Evolutionary conservation across 2,329 filamentous ascomycete species (phyloP).

Genomic region (Verticillium zaregamsianum): DNA sequence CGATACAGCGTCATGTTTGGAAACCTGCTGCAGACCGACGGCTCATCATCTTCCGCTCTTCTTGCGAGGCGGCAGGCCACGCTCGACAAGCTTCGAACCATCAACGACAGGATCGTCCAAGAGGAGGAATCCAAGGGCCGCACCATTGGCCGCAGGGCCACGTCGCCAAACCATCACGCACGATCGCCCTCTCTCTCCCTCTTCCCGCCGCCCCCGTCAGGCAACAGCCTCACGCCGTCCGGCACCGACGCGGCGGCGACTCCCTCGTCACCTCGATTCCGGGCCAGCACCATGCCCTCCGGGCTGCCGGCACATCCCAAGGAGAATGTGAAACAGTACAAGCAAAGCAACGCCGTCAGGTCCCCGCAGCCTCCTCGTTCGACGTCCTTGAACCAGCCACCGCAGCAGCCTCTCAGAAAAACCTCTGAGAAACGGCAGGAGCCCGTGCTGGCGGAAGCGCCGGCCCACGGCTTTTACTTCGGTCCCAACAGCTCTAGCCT

Average conservation of each 20-base stretch:
- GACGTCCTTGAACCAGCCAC: background rate
- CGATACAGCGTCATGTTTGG: constrained; percentile 94
- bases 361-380: background rate
- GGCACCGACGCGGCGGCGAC: constrained; percentile 15
- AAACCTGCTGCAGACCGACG: constrained; percentile 55
- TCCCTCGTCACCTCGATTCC: constrained; percentile 33
- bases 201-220: constrained; percentile 29
- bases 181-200: constrained; percentile 37
- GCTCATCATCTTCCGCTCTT: constrained; percentile 30
- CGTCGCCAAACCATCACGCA: constrained; percentile 34
- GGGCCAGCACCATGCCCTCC: constrained; percentile 51
- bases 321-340: background rate
- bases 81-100: constrained; percentile 51
- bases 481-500: constrained; percentile 29
- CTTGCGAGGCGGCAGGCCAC: constrained; percentile 56
- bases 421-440: constrained; percentile 1
- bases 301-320: background rate
- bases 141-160: constrained; percentile 36
- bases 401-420: constrained; percentile 11
- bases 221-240: constrained; percentile 11
- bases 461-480: constrained; percentile 17
- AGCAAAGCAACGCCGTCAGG: background rate
- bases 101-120: constrained; percentile 34
- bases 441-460: constrained; percentile 7
- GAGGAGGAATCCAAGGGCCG: constrained; percentile 8